These are phyloP conservation scores for Musa acuminata DNA, from an alignment of 176 grass and related monocot genomes.

Conservation along the genomic window DNA sequence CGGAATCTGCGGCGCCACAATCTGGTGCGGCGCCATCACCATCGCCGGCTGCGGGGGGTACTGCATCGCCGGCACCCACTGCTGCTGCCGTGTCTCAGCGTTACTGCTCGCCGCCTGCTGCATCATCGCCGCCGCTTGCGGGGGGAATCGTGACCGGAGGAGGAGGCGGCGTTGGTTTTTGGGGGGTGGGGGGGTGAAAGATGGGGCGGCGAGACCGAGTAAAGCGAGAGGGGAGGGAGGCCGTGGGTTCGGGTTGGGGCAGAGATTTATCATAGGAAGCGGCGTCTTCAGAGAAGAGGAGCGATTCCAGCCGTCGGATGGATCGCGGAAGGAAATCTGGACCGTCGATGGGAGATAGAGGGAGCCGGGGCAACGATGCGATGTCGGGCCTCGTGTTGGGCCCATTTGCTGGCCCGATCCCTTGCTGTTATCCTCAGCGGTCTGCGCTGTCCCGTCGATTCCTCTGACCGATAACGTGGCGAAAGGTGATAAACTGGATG, in stretches of 20 bases:
- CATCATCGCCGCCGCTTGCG: slow-evolving; percentile 27
- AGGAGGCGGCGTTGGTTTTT: background rate
- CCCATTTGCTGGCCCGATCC: background rate
- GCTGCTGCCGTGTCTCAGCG: slow-evolving; percentile 37
- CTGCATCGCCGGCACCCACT: slow-evolving; percentile 42
- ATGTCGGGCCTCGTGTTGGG: background rate
- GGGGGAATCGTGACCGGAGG: background rate
- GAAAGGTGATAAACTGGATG: no score
- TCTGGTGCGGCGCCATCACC: slow-evolving; percentile 72
- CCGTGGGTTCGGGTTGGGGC: background rate
- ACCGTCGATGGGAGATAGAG: background rate
- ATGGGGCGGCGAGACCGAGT: background rate
- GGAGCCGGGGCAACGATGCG: background rate
- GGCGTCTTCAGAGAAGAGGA: background rate
- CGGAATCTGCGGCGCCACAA: slow-evolving; percentile 43
- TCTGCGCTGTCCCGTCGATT: background rate
- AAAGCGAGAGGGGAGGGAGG: background rate
- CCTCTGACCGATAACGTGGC: no score
- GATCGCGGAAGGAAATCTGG: background rate
- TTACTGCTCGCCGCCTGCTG: slow-evolving; percentile 44
- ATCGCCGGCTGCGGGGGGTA: slow-evolving; percentile 52
- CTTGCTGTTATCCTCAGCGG: background rate
- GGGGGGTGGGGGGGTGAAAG: background rate
- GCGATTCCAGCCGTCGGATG: background rate
- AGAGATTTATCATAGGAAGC: background rate